Conservation (phyloP, 352 stramenopile species). For the Pythium coloratum region DNA sequence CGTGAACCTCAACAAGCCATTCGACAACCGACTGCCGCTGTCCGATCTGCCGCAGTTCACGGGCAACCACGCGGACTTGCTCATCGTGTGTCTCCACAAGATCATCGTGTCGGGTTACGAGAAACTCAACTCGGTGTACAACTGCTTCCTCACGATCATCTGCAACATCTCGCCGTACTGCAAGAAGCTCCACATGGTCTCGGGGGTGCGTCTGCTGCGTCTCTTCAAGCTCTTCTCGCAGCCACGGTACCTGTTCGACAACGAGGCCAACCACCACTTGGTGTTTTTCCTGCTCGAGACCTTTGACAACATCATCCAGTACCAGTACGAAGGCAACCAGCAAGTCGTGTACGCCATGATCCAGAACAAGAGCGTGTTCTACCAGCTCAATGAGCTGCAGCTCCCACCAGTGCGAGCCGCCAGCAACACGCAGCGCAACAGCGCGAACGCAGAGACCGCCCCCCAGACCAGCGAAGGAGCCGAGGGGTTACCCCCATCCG, state of each 20-base stretch:
- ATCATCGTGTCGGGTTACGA: conserved; percentile 97
- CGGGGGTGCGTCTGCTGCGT: conserved; percentile 95
- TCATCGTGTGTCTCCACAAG: conserved; percentile 98
- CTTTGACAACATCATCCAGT: conserved; percentile 99
- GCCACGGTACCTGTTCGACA: conserved; percentile 92
- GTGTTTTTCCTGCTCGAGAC: conserved; percentile 97
- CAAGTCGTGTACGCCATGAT: conserved; percentile 99
- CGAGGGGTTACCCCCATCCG: background rate
- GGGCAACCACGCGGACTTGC: conserved; percentile 95
- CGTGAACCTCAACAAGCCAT: conserved; percentile 97
- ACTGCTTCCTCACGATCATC: conserved; percentile 99
- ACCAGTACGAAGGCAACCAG: conserved; percentile 96
- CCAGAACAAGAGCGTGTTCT: conserved; percentile 95
- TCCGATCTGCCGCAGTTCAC: conserved; percentile 92
- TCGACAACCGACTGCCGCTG: conserved; percentile 92
- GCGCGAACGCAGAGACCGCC: conserved; percentile 2
- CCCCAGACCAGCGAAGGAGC: conserved; percentile 18
- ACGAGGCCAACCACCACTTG: conserved; percentile 95
- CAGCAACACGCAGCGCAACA: conserved; percentile 10
- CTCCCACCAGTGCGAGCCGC: conserved; percentile 81
- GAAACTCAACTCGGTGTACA: conserved; percentile 96
- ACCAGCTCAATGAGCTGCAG: conserved; percentile 87
- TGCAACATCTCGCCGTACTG: conserved; percentile 98
- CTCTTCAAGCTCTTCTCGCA: conserved; percentile 98
- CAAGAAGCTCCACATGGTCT: conserved; percentile 95